Base-by-base conservation (phyloP, 208 protist species). In the Acanthamoeba sp. region DNA sequence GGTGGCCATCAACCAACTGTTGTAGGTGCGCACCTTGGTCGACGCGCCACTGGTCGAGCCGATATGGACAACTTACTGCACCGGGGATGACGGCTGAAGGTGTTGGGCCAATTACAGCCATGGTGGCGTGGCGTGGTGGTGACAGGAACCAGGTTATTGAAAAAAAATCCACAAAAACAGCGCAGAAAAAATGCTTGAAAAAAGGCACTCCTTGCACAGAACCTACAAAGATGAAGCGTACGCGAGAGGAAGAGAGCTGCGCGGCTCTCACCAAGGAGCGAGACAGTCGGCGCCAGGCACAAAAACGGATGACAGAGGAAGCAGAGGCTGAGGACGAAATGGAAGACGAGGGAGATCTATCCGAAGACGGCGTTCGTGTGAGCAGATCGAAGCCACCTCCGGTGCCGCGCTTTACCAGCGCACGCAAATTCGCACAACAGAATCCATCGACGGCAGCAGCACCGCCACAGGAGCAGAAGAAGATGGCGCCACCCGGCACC, bases 371-470 rank as follows among this genome's bases (percentile, higher is more conserved):
- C 10, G 73, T 84, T 18, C 32, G 32, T 18, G 73, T 84, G 14
- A 84, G 38, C 38, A 84, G 40, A 27, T 6, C 5, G 16, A 10
- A 3, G 34, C 73, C 73, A 2, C 45, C 78, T 12, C 78, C n/a
- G n/a, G n/a, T 36, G 32, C 40, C 48, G 22, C 40, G n/a, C 78
- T 87, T 87, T n/a, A 59, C 78, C 78, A 87, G 78, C 48, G 78
- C 78, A 59, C 78, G 78, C 20, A 40, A 59, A 20, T 52, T 59
- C 78, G 48, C 10, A 22, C 24, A 66, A 66, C 9, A 69, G 29
- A 32, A 32, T 7, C n/a, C 42, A 50, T 7, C 36, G 38, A 1
- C 69, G 5, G 29, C 38, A 22, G 18, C 36, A 42, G 12, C 38
- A n/a, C 71, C 1, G 38, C 71, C 18, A 34, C 71, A 16, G 12